Evolutionary conservation across 345 rosid genomes (phyloP), one percentile per base, ranked within the genome.

Genomic region (Litchi chinensis): DNA sequence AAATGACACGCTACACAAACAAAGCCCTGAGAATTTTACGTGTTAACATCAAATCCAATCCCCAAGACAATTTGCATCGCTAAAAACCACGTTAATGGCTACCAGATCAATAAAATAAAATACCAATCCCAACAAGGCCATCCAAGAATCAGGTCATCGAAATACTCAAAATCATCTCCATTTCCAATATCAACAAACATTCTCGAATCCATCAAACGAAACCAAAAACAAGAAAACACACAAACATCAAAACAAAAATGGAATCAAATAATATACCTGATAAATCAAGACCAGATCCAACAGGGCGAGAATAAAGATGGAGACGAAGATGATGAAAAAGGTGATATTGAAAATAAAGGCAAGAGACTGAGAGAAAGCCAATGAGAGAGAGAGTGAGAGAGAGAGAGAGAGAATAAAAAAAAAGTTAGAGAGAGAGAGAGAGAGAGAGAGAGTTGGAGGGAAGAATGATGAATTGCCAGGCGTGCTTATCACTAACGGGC

Each of bases 401-500:
- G 72, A 65, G 39, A 69, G 21, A 73, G 83, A 78, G 82, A 70
- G 82, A 81, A 73, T n/a, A n/a, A n/a, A 41, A 83, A 78, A 69
- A 60, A 85, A 82, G 78, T 26, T 78, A 64, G 63, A 82, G 80
- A 83, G 81, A 82, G 85, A 64, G 63, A 82, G 80, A 83, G 81
- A 82, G 85, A 83, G 46, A 69, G 70, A 50, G 46, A 65, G 75
- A 76, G 85, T 85, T 87, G 93, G 91, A 88, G 89, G 93, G 91
- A 90, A 90, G 91, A 90, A 91, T 89, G 92, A 93, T 90, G 94
- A 88, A 66, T 89, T 90, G 95, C 92, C 95, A 93, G 97, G 91
- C 97, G 98, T 92, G 98, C 94, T 88, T 80, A 88, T 89, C 97
- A 93, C 98, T 88, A 95, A 92, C 89, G 84, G 85, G 94, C 91